Evolutionary conservation across 2,329 filamentous ascomycete genomes (phyloP).

Genomic region (Catunica adiposa): DNA sequence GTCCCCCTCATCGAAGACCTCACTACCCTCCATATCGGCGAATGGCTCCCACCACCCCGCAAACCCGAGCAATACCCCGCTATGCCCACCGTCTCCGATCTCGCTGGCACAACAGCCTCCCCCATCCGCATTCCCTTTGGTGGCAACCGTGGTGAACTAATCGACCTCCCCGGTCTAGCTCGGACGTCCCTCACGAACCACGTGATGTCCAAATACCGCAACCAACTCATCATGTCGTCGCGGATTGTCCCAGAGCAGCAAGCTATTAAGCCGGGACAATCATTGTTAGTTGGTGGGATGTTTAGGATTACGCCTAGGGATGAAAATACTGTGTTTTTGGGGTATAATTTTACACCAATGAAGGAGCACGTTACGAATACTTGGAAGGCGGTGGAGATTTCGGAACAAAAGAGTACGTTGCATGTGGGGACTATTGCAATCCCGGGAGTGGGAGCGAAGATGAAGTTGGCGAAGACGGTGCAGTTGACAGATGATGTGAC

Average conservation of each 20-base stretch:
- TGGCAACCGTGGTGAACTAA: slow-evolving; percentile 69
- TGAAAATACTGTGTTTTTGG: slow-evolving; percentile 46
- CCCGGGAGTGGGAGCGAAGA: slow-evolving; percentile 39
- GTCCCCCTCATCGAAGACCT: slow-evolving; percentile 16
- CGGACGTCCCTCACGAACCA: slow-evolving; percentile 56
- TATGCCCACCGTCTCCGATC: slow-evolving; percentile 71
- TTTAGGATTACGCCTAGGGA: slow-evolving; percentile 70
- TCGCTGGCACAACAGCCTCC: slow-evolving; percentile 87
- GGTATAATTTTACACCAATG: slow-evolving; percentile 77
- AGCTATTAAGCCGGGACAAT: slow-evolving; percentile 58
- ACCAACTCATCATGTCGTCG: slow-evolving; percentile 60
- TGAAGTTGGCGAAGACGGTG: slow-evolving; percentile 58
- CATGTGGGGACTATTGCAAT: slow-evolving; percentile 47
- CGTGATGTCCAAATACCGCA: slow-evolving; percentile 48
- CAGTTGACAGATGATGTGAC: slow-evolving; percentile 71
- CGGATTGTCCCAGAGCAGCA: slow-evolving; percentile 59
- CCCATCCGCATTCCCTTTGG: slow-evolving; percentile 89
- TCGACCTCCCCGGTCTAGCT: slow-evolving; percentile 76
- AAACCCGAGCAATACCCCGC: slow-evolving; percentile 58
- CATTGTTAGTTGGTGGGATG: slow-evolving; percentile 69
- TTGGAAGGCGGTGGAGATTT: slow-evolving; percentile 60
- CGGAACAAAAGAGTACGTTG: slow-evolving; percentile 41
- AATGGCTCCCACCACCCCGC: slow-evolving; percentile 61
- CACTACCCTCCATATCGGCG: slow-evolving; percentile 24
- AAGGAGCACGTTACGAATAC: slow-evolving; percentile 60